These are phyloP conservation scores for Acarospora socialis DNA, from an alignment of 2,329 filamentous ascomycete genomes.

Conservation along the genomic window DNA sequence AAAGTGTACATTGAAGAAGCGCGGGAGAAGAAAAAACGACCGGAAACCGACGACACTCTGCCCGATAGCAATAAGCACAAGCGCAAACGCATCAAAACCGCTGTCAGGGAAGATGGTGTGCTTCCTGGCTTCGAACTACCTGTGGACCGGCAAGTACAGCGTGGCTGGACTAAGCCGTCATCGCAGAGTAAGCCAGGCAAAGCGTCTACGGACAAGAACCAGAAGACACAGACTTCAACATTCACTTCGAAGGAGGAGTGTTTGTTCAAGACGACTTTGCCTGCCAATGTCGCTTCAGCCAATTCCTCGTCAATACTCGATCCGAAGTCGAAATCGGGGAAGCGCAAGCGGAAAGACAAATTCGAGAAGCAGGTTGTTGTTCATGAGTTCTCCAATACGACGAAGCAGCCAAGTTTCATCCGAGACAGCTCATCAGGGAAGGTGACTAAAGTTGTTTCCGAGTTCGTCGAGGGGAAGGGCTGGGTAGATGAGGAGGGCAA, in stretches of 20 bases:
- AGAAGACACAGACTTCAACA: conserved; percentile 51
- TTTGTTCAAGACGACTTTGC: conserved; percentile 67
- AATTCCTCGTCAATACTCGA: conserved; percentile 19
- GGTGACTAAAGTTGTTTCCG: conserved; percentile 35
- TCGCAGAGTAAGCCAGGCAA: conserved; percentile 30
- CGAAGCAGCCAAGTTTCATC: conserved; percentile 69
- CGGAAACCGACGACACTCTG: conserved; percentile 19
- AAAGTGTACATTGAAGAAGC: conserved; percentile 81
- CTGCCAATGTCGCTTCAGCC: conserved; percentile 37
- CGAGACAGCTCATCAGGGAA: conserved; percentile 38
- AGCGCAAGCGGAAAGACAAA: conserved; percentile 47
- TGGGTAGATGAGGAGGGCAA: conserved; percentile 74
- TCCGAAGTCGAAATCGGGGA: conserved; percentile 27
- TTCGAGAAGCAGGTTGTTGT: conserved; percentile 52
- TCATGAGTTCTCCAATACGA: conserved; percentile 81
- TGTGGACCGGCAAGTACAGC: conserved; percentile 63
- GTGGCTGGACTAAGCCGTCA: conserved; percentile 69
- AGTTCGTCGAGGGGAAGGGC: conserved; percentile 70
- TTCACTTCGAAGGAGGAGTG: conserved; percentile 71
- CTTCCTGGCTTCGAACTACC: conserved; percentile 58
- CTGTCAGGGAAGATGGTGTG: conserved; percentile 38
- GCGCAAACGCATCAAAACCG: conserved; percentile 33
- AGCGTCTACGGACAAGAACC: conserved; percentile 39
- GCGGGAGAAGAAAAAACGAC: conserved; percentile 26
- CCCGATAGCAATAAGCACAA: conserved; percentile 25